Evolutionary conservation across 2,329 filamentous ascomycete species (phyloP), one percentile per base, ranked within the genome.

Genomic region (Lomentospora prolificans): DNA sequence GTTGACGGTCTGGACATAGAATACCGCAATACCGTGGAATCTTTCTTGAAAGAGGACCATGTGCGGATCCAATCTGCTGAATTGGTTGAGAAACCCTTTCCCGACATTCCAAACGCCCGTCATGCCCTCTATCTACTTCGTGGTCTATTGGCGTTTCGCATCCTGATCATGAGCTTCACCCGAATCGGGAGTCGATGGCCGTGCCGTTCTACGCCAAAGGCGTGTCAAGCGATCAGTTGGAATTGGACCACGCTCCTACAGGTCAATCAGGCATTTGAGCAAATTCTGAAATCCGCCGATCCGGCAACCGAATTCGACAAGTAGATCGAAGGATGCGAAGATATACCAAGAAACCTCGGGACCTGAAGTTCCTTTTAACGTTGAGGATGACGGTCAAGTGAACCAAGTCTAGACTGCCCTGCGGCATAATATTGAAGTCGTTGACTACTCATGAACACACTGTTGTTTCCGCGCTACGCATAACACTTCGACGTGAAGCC

Each of bases 171-270:
- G 25, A 77, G 0, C 66, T 85, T 0, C 75, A 83, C 59, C 74
- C 78, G 0, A 50, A 58, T 0, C 73, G 86, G 12, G 71, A 76
- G 41, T 81, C 81, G 0, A 76, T 87, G 4, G 84, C 85, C 0
- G 86, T 89, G 0, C 86, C 86, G 0, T 89, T 77, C 51, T 73
- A 79, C 9, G 82, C 82, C 0, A 88, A 89, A 57, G 86, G 85
- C 2, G 71, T 76, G 0, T 85, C 86, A 0, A 78, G 76, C 0
- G 76, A 80, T 0, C 75, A 80, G 4, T 79, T 84, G 0, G 85
- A 89, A 60, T 89, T 79, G 63, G 81, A 82, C 0, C 85, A 90
- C 59, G 83, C 85, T 71, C 2, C 48, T 61, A 0, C 81, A 86
- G 53, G 67, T 84, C 0, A 69, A 67, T 0, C 70, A 78, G 27